Evolutionary conservation across 2,329 filamentous ascomycete species (phyloP).

Genomic region (Aspergillus jensenii): DNA sequence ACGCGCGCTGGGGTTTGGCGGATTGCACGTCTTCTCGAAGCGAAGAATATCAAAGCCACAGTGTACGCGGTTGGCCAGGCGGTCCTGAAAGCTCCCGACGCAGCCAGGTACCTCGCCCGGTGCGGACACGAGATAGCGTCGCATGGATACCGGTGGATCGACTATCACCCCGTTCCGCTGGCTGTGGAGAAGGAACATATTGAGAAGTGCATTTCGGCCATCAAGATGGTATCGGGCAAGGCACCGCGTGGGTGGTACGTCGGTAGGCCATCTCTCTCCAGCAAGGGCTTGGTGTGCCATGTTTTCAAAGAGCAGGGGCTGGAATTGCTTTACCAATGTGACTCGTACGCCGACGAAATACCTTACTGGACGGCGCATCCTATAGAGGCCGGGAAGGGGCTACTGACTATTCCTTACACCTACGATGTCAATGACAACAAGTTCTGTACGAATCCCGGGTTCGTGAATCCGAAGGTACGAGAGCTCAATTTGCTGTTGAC

Average conservation of each 20-base stretch:
- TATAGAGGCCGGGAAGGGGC: not conserved
- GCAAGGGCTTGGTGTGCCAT: not conserved
- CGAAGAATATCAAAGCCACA: not conserved
- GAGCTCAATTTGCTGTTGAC: no score
- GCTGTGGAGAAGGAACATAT: conserved; percentile 7
- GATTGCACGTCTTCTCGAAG: not conserved
- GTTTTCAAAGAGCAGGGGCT: conserved; percentile 1
- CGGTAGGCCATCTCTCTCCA: not conserved
- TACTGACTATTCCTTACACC: conserved; percentile 1
- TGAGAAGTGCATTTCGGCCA: not conserved
- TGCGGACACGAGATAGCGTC: conserved; percentile 4
- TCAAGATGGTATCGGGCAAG: conserved; percentile 1
- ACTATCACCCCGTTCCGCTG: conserved; percentile 3
- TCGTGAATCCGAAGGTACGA: not conserved
- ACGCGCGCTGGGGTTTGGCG: conserved; percentile 4
- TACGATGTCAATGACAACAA: conserved; percentile 9
- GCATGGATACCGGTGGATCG: conserved; percentile 7
- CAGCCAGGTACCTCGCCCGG: not conserved
- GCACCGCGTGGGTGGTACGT: conserved; percentile 5
- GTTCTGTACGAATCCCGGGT: conserved; percentile 1
- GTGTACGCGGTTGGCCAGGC: conserved; percentile 3
- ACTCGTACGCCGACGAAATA: conserved; percentile 7
- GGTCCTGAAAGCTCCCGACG: not conserved
- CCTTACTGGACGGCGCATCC: conserved; percentile 5
- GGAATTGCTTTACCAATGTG: conserved; percentile 2